These are phyloP conservation scores for Vitis hybrid DNA, from an alignment of 177 flowering plant genomes.

Conservation along the genomic window DNA sequence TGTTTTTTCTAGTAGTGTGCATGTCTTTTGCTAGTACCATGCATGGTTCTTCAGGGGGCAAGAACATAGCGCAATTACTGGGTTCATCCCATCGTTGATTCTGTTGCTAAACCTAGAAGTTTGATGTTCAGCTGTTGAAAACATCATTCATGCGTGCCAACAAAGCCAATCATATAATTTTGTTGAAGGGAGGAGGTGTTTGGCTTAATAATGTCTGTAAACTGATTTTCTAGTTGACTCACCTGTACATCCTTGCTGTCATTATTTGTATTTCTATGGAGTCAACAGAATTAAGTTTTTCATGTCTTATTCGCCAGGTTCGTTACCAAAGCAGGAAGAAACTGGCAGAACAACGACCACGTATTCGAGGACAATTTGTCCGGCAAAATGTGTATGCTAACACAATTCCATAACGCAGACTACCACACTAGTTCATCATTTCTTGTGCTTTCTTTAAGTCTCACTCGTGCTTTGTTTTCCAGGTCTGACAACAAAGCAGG, in stretches of 20 bases:
- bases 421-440: not conserved
- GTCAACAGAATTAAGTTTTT: not conserved
- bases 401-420: not conserved
- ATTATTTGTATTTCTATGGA: not conserved
- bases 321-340: constrained; percentile 42
- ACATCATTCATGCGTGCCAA: too few species aligned
- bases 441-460: not conserved
- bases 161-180: too few species aligned
- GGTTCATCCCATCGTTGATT: too few species aligned
- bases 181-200: too few species aligned
- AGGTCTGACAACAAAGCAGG: constrained; percentile 26
- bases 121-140: too few species aligned
- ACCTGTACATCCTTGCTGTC: not conserved
- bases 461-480: not conserved
- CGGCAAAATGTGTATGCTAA: constrained; percentile 21
- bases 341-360: constrained; percentile 41
- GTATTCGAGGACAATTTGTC: constrained; percentile 39
- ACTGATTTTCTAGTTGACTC: too few species aligned
- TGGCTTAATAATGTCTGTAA: too few species aligned
- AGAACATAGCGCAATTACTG: too few species aligned
- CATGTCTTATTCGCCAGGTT: constrained; percentile 24
- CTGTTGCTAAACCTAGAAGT: too few species aligned
- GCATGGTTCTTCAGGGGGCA: too few species aligned
- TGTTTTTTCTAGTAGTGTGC: not conserved
- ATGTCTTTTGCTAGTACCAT: too few species aligned